Evolutionary conservation across 352 stramenopile genomes (phyloP), one percentile per base, ranked within the genome.

Genomic region (Peronosclerospora sorghi): DNA sequence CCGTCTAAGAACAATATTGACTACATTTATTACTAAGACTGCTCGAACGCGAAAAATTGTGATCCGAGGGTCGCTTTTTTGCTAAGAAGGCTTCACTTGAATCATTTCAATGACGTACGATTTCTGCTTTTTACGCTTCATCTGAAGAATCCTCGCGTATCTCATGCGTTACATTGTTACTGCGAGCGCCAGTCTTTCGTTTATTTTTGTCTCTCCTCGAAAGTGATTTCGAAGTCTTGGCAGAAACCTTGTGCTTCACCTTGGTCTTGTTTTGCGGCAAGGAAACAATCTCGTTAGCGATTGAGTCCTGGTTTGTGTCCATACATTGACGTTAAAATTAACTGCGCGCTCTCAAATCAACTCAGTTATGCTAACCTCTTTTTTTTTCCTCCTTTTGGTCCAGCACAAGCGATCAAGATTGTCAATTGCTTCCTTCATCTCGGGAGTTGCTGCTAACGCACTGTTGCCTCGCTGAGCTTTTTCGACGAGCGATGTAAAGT

Each of bases 401-500:
- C 9, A 51, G 46, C 9, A 86, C 62, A 76, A 73, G 21, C 66
- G 52, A 18, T 89, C 77, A 13, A 89, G 54, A 21, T 83, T 73
- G 27, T 89, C 77, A n/a, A n/a, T n/a, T n/a, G n/a, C n/a, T n/a
- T n/a, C n/a, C n/a, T n/a, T n/a, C n/a, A n/a, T n/a, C n/a, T n/a
- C n/a, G n/a, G n/a, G n/a, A n/a, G n/a, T n/a, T n/a, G n/a, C n/a
- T n/a, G n/a, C n/a, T n/a, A n/a, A 43, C 1, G 56, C 28, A 14
- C 46, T 66, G 26, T 65, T 68, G 4, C 65, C 67, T 5, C 71
- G 71, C 8, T 69, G 65, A 8, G 58, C 35, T 37, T 77, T 76
- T 17, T 46, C 60, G n/a, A 97, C 53, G 23, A 98, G 68, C 3
- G 75, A 63, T 34, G 75, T 73, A 44, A 98, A 97, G 41, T 85